A percentile compares a stretch with the other conserved stretches of the same genome.
phyloP scores from a whole-genome alignment of 495 filamentous ascomycete genomes.

The Neurospora tetraspora region DNA sequence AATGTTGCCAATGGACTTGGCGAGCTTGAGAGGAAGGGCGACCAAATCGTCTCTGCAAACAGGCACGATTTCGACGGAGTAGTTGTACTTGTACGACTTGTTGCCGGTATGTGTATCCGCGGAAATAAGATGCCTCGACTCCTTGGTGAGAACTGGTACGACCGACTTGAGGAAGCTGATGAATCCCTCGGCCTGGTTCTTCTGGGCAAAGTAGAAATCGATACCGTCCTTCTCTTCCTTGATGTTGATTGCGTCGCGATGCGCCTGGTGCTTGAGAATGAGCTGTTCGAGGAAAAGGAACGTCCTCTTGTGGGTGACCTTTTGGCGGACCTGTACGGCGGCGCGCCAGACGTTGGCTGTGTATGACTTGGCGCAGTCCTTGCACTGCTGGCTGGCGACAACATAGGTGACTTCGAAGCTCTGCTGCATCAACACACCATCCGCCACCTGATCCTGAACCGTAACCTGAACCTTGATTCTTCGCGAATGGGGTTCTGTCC shows the following conservation, averaged over 20 bases:
- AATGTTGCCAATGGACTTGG: constrained; percentile 78
- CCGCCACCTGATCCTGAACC: constrained; percentile 58
- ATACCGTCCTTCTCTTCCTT: constrained; percentile 89
- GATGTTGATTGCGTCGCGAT: constrained; percentile 92
- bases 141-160: constrained; percentile 67
- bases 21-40: constrained; percentile 80
- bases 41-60: constrained; percentile 96
- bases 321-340: constrained; percentile 79
- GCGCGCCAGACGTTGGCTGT: constrained; percentile 67
- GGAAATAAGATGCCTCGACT: constrained; percentile 85
- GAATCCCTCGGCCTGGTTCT: constrained; percentile 89
- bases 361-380: constrained; percentile 86
- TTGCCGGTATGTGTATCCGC: constrained; percentile 83
- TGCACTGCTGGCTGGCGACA: constrained; percentile 80
- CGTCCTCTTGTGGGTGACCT: constrained; percentile 93
- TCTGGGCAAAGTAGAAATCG: constrained; percentile 84
- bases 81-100: constrained; percentile 88
- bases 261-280: constrained; percentile 85
- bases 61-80: constrained; percentile 74
- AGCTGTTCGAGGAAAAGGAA: constrained; percentile 95
- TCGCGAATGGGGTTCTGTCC: constrained; percentile 94
- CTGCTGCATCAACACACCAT: constrained; percentile 84
- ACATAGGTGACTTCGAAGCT: constrained; percentile 90
- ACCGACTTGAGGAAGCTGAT: constrained; percentile 82
- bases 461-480: constrained; percentile 88